Evolutionary conservation across 768 basidiomycete genomes (phyloP), one percentile per base, ranked within the genome.

Genomic region (Phaeotremella fagi): DNA sequence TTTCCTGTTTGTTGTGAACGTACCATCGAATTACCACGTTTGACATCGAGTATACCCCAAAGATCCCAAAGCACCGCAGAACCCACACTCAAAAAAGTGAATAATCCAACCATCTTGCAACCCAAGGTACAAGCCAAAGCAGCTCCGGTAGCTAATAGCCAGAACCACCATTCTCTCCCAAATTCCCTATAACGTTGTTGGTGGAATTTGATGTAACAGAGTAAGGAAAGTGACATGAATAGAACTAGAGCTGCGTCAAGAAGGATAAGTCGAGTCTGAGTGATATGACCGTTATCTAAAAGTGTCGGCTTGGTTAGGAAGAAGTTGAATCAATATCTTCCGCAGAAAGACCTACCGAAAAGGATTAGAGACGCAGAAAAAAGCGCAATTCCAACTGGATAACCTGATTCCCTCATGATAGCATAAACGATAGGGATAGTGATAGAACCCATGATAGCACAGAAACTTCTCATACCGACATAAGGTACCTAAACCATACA

Each of bases 321-420:
- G 23, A 22, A 15, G 43, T 29, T 18, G 24, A 20, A 22, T 36
- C 53, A 49, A n/a, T 3, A 37, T 16, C 27, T 7, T 23, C 14
- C 31, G 45, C 12, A 31, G 18, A 12, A 23, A 23, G 11, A 78
- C 87, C 45, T 66, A 74, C 94, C 95, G 61, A 98, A 90, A 0
- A 94, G 78, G 58, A 99, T 76, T 24, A 99, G 76, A 43, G 77
- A 77, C 0, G 94, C 90, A 37, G 90, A 91, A 71, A 99, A 94
- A 0, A 89, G 84, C 5, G 90, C 84, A 54, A 98, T 83, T 31
- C 90, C 77, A 4, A 90, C 88, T 0, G 92, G 90, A 72, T 94
- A 97, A 4, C 95, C 95, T 55, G 87, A 87, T 78, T 98, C 91
- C 75, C 95, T 87, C 95, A 98, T 98, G 74, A 94, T 97, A 22